Evolutionary conservation across 2,329 filamentous ascomycete species (phyloP).

Genomic region (Xylaria sp.): DNA sequence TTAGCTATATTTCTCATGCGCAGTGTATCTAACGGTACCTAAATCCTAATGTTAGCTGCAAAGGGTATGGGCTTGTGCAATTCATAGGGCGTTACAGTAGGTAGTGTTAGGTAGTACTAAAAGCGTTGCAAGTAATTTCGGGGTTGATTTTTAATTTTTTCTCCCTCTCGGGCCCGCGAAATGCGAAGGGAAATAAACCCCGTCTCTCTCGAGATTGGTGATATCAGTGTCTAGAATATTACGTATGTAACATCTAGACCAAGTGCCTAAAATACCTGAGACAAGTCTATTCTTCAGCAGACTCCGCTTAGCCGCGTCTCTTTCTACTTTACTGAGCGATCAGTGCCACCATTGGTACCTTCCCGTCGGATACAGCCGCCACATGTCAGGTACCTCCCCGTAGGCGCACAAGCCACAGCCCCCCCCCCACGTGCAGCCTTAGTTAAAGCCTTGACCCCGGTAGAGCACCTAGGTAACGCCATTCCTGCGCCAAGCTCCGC

Average conservation of each 20-base stretch:
- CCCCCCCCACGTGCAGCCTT: slow-evolving; percentile 16
- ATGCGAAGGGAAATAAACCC: background rate
- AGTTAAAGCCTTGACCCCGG: slow-evolving; percentile 10
- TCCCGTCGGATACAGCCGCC: slow-evolving; percentile 17
- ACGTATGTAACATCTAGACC: background rate
- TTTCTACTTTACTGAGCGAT: background rate
- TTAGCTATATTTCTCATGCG: slow-evolving; percentile 21
- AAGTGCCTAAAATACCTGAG: slow-evolving; percentile 30
- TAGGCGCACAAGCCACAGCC: slow-evolving; percentile 31
- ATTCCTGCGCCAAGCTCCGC: background rate
- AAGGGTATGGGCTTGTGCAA: slow-evolving; percentile 3
- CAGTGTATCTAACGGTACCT: background rate
- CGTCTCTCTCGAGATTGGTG: background rate
- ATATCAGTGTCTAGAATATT: background rate
- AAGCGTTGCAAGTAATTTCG: slow-evolving; percentile 22
- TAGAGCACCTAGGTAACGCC: background rate
- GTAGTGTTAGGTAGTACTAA: slow-evolving; percentile 4
- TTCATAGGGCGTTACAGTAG: background rate
- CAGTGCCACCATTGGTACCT: slow-evolving; percentile 9
- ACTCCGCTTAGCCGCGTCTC: slow-evolving; percentile 11
- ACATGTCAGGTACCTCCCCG: slow-evolving; percentile 15
- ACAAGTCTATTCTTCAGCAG: slow-evolving; percentile 15
- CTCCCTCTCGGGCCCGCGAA: background rate
- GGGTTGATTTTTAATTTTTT: background rate
- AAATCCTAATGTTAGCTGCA: slow-evolving; percentile 10